Conservation (phyloP, 1,284 basidiomycete genomes). For the Irpex sp. region DNA sequence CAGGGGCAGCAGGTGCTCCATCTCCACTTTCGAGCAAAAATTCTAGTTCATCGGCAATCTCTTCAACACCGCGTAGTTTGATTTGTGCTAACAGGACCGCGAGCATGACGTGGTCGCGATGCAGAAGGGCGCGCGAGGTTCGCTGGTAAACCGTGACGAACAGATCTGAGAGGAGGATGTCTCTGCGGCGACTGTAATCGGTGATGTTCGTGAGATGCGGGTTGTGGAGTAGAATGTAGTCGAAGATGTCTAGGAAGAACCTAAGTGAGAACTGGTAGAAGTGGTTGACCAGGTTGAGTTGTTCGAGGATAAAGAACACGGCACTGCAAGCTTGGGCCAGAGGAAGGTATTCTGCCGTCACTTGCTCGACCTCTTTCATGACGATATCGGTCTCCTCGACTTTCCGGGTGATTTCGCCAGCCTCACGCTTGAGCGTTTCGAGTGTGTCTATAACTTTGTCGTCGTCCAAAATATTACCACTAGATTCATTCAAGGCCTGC, state of each 20-base stretch:
- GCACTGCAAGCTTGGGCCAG: constrained; percentile 95
- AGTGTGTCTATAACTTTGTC: constrained; percentile 98
- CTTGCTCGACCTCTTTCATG: constrained; percentile 94
- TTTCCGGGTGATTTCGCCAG: constrained; percentile 92
- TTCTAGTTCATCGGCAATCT: constrained; percentile 82
- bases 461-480: constrained; percentile 96
- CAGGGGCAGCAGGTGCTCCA: constrained; percentile 40
- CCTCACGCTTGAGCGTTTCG: constrained; percentile 95
- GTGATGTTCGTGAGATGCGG: constrained; percentile 79
- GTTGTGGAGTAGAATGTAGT: constrained; percentile 89
- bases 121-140: constrained; percentile 86
- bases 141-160: constrained; percentile 89
- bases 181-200: constrained; percentile 71
- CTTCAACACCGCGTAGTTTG: constrained; percentile 75
- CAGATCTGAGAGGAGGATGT: constrained; percentile 85
- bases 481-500: constrained; percentile 94
- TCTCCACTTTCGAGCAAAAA: constrained; percentile 88
- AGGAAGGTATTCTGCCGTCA: constrained; percentile 92
- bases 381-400: constrained; percentile 97
- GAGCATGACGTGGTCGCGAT: constrained; percentile 89
- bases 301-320: constrained; percentile 96
- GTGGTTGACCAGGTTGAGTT: constrained; percentile 90
- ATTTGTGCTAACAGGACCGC: constrained; percentile 89
- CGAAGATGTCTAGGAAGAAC: constrained; percentile 99
- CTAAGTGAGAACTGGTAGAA: constrained; percentile 98